Conservation (phyloP, 2,329 filamentous ascomycete species). For the Trichoderma brevicompactum region DNA sequence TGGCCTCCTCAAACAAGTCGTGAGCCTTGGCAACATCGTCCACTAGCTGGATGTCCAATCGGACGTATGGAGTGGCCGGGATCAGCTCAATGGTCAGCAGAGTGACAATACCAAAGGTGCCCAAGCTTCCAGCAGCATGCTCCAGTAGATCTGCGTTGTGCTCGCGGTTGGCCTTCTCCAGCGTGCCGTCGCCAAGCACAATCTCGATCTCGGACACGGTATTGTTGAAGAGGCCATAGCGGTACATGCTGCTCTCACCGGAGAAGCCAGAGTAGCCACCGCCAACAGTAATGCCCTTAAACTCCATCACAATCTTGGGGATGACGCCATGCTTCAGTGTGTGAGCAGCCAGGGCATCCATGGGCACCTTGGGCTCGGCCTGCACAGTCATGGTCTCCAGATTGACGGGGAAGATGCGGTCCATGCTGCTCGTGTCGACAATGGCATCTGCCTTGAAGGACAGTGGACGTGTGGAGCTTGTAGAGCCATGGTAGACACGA, state of each 20-base stretch:
- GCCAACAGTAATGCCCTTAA: slow-evolving; percentile 63
- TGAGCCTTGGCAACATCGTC: slow-evolving; percentile 39
- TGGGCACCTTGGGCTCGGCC: slow-evolving; percentile 63
- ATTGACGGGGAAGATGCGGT: slow-evolving; percentile 58
- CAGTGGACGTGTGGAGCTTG: slow-evolving; percentile 60
- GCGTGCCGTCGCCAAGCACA: slow-evolving; percentile 56
- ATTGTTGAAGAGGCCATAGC: slow-evolving; percentile 60
- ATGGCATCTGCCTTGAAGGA: slow-evolving; percentile 45
- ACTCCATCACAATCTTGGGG: slow-evolving; percentile 63
- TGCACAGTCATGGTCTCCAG: slow-evolving; percentile 52
- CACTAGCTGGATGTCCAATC: slow-evolving; percentile 51
- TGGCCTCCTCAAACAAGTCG: slow-evolving; percentile 45
- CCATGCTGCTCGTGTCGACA: slow-evolving; percentile 59
- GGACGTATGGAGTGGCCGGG: slow-evolving; percentile 53
- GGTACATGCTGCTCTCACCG: slow-evolving; percentile 61
- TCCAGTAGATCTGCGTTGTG: slow-evolving; percentile 55
- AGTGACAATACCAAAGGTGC: slow-evolving; percentile 61
- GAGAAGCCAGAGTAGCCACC: slow-evolving; percentile 61
- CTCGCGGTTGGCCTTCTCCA: slow-evolving; percentile 52
- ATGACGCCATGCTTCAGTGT: slow-evolving; percentile 56
- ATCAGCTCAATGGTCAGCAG: slow-evolving; percentile 57
- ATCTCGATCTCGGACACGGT: slow-evolving; percentile 59
- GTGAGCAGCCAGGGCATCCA: slow-evolving; percentile 58
- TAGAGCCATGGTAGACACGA: slow-evolving; percentile 65
- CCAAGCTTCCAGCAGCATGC: slow-evolving; percentile 57